Percentiles rank a stretch among this genome's conserved stretches.
Evolutionary conservation across 2,329 filamentous ascomycete genomes (phyloP).

Genomic region (Pseudogymnoascus sp.): DNA sequence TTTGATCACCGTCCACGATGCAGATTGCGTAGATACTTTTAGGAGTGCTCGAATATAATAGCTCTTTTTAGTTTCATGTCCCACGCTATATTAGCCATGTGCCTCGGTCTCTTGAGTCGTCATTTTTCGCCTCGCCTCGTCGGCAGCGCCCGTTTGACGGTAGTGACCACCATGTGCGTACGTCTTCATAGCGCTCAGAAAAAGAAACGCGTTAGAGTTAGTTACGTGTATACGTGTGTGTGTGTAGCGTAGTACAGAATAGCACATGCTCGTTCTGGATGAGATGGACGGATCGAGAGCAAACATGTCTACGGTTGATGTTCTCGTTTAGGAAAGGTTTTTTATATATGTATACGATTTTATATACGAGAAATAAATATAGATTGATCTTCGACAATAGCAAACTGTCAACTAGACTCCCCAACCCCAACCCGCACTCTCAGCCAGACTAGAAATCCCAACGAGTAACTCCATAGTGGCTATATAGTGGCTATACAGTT

Average conservation of each 20-base stretch:
- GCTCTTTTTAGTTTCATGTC: background rate
- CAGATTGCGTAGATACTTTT: background rate
- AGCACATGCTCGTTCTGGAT: background rate
- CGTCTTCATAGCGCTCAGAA: background rate
- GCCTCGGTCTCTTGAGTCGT: background rate
- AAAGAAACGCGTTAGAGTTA: background rate
- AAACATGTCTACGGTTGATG: background rate
- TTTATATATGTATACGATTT: background rate
- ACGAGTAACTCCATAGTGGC: background rate
- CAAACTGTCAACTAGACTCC: background rate
- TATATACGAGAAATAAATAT: background rate
- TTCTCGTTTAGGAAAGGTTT: background rate
- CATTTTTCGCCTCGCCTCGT: background rate
- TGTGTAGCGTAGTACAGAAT: background rate
- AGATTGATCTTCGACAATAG: background rate
- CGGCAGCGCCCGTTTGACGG: background rate
- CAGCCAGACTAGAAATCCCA: background rate
- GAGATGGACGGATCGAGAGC: background rate
- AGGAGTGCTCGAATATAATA: background rate
- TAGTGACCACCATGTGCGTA: background rate
- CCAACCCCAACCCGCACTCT: background rate
- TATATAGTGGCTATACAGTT: background rate
- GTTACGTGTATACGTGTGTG: background rate
- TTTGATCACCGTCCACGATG: background rate
- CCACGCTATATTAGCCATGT: background rate